Evolutionary conservation across 148 eudicot genomes (phyloP), one percentile per base, ranked within the genome.

Genomic region (Vaccinium darrowii): DNA sequence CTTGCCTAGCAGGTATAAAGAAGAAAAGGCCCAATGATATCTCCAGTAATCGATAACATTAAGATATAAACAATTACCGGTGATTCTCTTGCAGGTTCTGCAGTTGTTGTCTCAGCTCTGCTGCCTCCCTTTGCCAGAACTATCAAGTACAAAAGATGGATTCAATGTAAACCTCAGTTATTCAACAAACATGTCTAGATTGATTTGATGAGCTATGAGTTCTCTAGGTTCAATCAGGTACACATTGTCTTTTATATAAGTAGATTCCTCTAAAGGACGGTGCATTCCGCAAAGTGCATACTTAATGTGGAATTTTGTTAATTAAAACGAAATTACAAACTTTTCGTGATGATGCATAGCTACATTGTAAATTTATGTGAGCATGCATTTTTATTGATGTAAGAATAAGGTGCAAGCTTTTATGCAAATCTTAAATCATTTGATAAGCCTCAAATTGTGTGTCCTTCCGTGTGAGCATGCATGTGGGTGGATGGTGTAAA

Each of bases 111-210:
- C 90, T 89, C 86, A 93, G 81, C 65, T 89, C 85, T 81, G 91
- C 89, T 82, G 91, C 93, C 86, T 95, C 98, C 95, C 89, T 95
- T 87, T 93, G 94, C 95, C 97, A 95, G 84, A 93, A 89, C 97
- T 95, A 91, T 82, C 88, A 90, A 88, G 86, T 69, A 88, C 69
- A 50, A 74, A 39, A 51, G 39, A 69, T 65, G 54, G 62, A 19
- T 30, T 86, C 60, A 84, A 83, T 62, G 72, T 10, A 14, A 9
- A 75, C 18, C 39, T 83, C 23, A 54, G 18, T 39, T 83, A 7
- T 39, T 39, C 21, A 27, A 57, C 21, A 36, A 43, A 8, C 52
- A 49, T 2, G 53, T 58, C 18, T 11, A 39, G 36, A 19, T 73
- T 36, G 72, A 60, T 36, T 47, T 23, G 27, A 57, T n/a, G 36